Conservation (phyloP, 2,329 filamentous ascomycete species). For the Aspergillus caelatus region DNA sequence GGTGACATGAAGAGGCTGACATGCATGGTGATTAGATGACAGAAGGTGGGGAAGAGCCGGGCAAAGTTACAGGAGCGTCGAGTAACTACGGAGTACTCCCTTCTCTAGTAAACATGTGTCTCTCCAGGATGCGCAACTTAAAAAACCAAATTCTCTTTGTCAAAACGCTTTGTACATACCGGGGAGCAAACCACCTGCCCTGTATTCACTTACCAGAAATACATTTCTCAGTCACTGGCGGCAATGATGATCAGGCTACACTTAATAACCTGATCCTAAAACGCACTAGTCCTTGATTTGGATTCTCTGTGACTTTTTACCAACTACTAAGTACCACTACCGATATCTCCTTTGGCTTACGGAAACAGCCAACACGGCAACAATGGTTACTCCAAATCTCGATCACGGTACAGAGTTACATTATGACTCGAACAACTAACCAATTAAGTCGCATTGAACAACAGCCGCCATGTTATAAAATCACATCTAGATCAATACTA, state of each 20-base stretch:
- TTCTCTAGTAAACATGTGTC: no score
- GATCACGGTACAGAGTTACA: not conserved
- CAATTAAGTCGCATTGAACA: not conserved
- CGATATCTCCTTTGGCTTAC: not conserved
- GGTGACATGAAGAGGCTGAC: conserved; percentile 8
- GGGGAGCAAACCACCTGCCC: not conserved
- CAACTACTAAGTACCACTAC: not conserved
- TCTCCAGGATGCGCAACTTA: not conserved
- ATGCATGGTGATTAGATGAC: conserved; percentile 3
- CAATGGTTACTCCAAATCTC: not conserved
- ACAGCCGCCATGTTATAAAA: not conserved
- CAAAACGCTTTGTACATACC: not conserved
- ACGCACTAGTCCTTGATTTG: not conserved
- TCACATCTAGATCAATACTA: not conserved
- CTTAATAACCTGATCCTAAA: not conserved
- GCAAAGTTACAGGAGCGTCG: not conserved
- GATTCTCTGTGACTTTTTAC: not conserved
- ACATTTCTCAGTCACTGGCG: not conserved
- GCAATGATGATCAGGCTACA: not conserved
- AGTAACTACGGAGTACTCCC: not conserved
- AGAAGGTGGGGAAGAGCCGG: not conserved
- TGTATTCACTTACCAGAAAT: not conserved
- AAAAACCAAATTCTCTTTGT: not conserved
- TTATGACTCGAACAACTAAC: not conserved
- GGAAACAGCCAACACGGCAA: not conserved